phyloP scores from a whole-genome alignment of 257 asterid species.

The Scutellaria baicalensis region DNA sequence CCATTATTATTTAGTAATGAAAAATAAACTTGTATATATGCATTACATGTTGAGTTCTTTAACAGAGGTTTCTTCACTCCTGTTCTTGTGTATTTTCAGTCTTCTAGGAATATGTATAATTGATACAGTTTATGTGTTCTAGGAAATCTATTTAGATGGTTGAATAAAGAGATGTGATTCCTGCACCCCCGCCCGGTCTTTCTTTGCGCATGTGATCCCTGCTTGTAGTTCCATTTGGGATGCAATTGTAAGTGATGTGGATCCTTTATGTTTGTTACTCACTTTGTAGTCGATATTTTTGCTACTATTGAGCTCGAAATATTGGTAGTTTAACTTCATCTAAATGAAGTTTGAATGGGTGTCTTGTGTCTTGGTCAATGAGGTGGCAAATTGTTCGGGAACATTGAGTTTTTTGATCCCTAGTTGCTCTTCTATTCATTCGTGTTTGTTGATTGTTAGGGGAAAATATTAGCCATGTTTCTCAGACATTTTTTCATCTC shows the following conservation, averaged over 20 bases:
- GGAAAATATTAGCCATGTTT: neutral
- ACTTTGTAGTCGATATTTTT: neutral
- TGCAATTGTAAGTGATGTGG: neutral
- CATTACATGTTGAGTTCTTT: neutral
- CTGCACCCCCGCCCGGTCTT: neutral
- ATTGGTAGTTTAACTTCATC: neutral
- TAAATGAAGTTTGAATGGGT: neutral
- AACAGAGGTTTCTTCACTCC: neutral
- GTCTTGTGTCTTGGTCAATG: neutral
- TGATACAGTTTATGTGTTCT: neutral
- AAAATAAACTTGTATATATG: neutral
- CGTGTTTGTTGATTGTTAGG: neutral
- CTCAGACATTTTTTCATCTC: neutral
- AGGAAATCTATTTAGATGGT: neutral
- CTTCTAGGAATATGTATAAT: neutral
- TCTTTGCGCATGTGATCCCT: neutral
- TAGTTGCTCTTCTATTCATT: neutral
- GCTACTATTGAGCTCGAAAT: neutral
- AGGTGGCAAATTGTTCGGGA: constrained; percentile 1
- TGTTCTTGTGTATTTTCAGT: neutral
- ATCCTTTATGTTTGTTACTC: neutral
- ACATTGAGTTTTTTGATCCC: neutral
- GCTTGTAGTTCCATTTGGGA: neutral
- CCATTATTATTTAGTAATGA: neutral
- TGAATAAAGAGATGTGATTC: neutral